These are phyloP conservation scores for Aspergillus conjunctus DNA, from an alignment of 495 filamentous ascomycete species.

Conservation along the genomic window DNA sequence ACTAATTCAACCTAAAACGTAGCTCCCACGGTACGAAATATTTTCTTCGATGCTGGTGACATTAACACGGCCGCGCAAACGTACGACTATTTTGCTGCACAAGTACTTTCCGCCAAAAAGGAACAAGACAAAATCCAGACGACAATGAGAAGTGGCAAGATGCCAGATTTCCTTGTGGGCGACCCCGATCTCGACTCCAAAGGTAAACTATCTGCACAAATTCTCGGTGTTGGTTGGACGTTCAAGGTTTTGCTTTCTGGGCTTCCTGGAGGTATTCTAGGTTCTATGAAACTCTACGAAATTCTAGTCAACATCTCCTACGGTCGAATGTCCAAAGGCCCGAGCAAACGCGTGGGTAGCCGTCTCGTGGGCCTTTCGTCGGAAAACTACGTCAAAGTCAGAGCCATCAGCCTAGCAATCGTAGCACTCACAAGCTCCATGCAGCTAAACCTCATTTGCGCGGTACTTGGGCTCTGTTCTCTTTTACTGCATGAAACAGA, in stretches of 20 bases:
- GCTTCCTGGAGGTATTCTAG: conserved; percentile 74
- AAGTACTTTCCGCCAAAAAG: conserved; percentile 39
- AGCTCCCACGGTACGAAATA: conserved; percentile 29
- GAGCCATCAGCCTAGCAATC: conserved; percentile 43
- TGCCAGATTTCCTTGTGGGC: conserved; percentile 29
- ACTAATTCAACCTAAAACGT: conserved; percentile 6
- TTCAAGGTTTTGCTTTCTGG: conserved; percentile 72
- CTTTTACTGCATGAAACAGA: conserved; percentile 32
- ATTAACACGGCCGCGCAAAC: conserved; percentile 33
- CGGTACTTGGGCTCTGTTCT: conserved; percentile 41
- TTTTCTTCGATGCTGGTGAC: conserved; percentile 41
- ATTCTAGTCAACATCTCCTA: conserved; percentile 63
- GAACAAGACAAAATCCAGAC: conserved; percentile 36
- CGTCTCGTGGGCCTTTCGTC: conserved; percentile 23
- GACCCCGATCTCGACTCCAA: conserved; percentile 20
- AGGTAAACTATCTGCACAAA: conserved; percentile 37
- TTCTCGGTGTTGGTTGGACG: conserved; percentile 72
- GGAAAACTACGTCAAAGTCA: conserved; percentile 24
- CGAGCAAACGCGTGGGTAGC: conserved; percentile 29
- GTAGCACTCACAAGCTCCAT: conserved; percentile 40
- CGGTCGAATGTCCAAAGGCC: conserved; percentile 53
- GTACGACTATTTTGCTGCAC: conserved; percentile 44
- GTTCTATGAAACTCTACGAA: conserved; percentile 66
- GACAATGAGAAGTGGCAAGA: conserved; percentile 32
- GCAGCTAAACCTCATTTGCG: conserved; percentile 46